Evolutionary conservation across 768 basidiomycete genomes (phyloP), one percentile per base, ranked within the genome.

Genomic region (Sarcomyxa edulis): DNA sequence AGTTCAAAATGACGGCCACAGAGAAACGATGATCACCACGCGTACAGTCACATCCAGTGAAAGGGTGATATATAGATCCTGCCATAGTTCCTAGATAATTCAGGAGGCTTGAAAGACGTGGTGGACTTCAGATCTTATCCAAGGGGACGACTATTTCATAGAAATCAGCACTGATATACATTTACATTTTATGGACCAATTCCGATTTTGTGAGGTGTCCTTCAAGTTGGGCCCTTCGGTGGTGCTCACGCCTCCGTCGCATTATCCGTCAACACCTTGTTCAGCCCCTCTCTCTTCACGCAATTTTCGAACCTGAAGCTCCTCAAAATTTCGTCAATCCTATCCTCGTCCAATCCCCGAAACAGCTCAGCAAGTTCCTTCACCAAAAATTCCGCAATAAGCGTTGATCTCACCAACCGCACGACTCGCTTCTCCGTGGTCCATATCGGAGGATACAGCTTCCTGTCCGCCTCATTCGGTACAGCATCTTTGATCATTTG

Each of bases 321-420:
- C 48, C 68, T 65, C n/a, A 87, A 86, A 34, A 91, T 68, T 45
- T 63, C 72, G 47, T 91, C 86, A 29, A 91, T 54, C 62, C 87
- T 76, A 35, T 55, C 65, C 48, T 72, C 62, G 23, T 58, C 69
- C 65, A 72, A 74, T 0, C 79, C 78, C 10, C 65, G 48, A 52
- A 84, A 82, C 53, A 81, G 76, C 31, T 79, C 76, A 15, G 82
- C 82, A 80, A 82, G 86, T 53, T 84, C 84, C 56, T 67, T 69
- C 29, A 84, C 70, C 41, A 88, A 63, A 57, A 74, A 86, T 58
- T 86, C 87, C 23, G 74, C 67, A 5, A 90, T 61, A 5, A 90
- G 62, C 38, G 84, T 83, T 55, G 76, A 75, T 35, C 88, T 68
- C 7, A 82, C 60, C 20, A 87, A 50, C 14, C 84, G 67, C 26